Evolutionary conservation across 2,329 filamentous ascomycete species (phyloP).

Genomic region (Penicillium brevicompactum): DNA sequence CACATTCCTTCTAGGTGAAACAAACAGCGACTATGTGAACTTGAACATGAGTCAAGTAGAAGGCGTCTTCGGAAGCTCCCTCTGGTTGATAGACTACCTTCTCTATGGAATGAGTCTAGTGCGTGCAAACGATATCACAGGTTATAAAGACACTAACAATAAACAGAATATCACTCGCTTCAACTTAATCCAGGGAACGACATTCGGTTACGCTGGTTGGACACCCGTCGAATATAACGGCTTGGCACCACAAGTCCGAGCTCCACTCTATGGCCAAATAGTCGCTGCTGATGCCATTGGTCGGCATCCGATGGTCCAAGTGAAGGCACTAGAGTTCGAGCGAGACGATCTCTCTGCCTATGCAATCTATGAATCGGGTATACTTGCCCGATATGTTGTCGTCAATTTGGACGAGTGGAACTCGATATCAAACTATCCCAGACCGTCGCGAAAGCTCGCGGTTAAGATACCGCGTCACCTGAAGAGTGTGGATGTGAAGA

Average conservation of each 20-base stretch:
- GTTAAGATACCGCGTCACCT: conserved; percentile 1
- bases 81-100: conserved; percentile 15
- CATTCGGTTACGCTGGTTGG: conserved; percentile 16
- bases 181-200: conserved; percentile 19
- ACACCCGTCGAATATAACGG: conserved; percentile 10
- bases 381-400: conserved; percentile 12
- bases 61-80: conserved; percentile 16
- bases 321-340: conserved; percentile 8
- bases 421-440: conserved; percentile 9
- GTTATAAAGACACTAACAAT: not conserved
- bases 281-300: conserved; percentile 15
- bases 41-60: conserved; percentile 13
- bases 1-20: conserved; percentile 13
- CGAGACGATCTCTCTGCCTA: conserved; percentile 12
- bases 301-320: conserved; percentile 8
- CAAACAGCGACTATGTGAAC: conserved; percentile 19
- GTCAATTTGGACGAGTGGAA: conserved; percentile 19
- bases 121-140: not conserved
- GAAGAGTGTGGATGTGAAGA: not conserved
- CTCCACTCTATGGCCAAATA: conserved; percentile 15
- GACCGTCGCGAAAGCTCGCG: conserved; percentile 6
- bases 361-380: conserved; percentile 11
- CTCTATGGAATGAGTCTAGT: conserved; percentile 17
- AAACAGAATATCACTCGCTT: conserved; percentile 12
- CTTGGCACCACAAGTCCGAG: conserved; percentile 10